Conservation (phyloP, 257 asterid species). For the Salvia rosmarinus region DNA sequence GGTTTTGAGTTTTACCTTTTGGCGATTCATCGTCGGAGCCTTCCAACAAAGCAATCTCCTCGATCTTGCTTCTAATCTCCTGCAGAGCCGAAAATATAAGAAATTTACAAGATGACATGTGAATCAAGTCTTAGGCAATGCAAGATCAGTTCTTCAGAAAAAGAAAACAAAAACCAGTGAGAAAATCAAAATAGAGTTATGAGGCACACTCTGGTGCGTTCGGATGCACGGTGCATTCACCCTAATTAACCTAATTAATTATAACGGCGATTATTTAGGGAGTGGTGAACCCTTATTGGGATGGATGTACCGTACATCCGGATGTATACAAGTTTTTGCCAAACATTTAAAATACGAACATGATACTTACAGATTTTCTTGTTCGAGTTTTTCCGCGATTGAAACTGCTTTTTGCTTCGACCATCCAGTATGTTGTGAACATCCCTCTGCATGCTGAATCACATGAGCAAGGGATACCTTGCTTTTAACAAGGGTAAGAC, state of each 20-base stretch:
- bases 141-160: background rate
- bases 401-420: slow-evolving; percentile 87
- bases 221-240: too few species aligned
- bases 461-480: slow-evolving; percentile 92
- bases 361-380: slow-evolving; percentile 79
- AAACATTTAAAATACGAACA: slow-evolving; percentile 11
- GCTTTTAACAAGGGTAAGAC: slow-evolving; percentile 78
- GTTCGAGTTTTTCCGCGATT: slow-evolving; percentile 94
- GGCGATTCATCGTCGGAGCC: slow-evolving; percentile 58
- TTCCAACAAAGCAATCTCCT: slow-evolving; percentile 89
- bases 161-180: background rate
- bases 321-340: background rate
- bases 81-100: slow-evolving; percentile 40
- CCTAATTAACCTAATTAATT: too few species aligned
- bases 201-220: too few species aligned
- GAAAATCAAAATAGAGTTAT: background rate
- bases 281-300: too few species aligned
- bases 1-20: slow-evolving; percentile 56
- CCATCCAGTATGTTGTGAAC: slow-evolving; percentile 72
- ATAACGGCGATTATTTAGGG: too few species aligned
- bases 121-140: background rate
- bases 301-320: too few species aligned
- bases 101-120: background rate
- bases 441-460: slow-evolving; percentile 84
- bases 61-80: slow-evolving; percentile 87